Evolutionary conservation across 2,329 filamentous ascomycete species (phyloP), one percentile per base, ranked within the genome.

Genomic region (Davidsoniella neocaledoniae): DNA sequence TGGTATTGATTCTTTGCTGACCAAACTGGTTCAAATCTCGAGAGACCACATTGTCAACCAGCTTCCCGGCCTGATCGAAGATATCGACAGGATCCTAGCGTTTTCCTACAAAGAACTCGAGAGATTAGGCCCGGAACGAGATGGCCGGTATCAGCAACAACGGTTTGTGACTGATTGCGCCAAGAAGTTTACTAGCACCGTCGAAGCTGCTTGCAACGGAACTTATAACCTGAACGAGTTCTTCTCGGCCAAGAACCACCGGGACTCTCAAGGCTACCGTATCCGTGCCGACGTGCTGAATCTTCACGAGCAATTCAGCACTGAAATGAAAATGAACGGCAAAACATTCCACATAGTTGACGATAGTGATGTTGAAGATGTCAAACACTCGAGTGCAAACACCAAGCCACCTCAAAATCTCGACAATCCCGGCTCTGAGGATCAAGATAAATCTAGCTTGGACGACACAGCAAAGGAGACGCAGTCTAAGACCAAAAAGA

Each of bases 1-100:
- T 17, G 55, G 56, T 29, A 51, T 60, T 9, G 52, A 55, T 17
- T 48, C 49, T 5, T 51, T 55, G 17, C 54, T 55, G 12, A 56
- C 53, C 21, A 42, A 25, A 7, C 58, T 57, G 41, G 39, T 62
- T 5, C 56, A 59, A 3, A 46, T 62, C 1, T 54, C 62, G 4
- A 57, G 58, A 43, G 41, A 53, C 5, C 60, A 62, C 38, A 60
- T 63, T 41, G 55, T 59, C 29, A 54, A 48, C 8, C 60, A 64
- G 43, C 43, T 63, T 7, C 60, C 59, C 3, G 58, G 56, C n/a
- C 56, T 60, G 9, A 54, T 51, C n/a, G 33, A 52, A n/a, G 54
- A 50, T 2, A 16, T 54, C 5, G 21, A 4, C n/a, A 50, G 57
- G 41, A 54, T 58, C 48, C 55, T 56, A 33, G 36, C 49, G 10